Evolutionary conservation across 306 rosid genomes (phyloP), one percentile per base, ranked within the genome.

Genomic region (Cucumis melo): DNA sequence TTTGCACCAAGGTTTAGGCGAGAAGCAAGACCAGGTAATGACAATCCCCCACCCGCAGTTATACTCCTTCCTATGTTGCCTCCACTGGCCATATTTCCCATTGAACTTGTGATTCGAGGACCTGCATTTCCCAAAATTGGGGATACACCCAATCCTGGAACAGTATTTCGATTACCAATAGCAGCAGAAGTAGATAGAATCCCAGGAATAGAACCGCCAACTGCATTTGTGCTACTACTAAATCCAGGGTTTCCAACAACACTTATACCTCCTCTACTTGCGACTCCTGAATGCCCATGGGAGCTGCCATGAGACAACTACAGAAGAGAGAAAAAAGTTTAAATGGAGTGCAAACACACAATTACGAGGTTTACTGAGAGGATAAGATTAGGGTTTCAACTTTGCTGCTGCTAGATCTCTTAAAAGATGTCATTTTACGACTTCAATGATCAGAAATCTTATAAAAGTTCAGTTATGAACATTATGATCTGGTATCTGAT

Each of bases 141-240:
- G 85, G 94, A 88, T 72, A 89, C 92, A 32, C 99, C 97, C 86
- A 90, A 89, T 77, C 97, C 96, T 84, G 96, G 92, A 84, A 90
- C 97, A 86, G 92, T 86, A 90, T 85, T 95, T 78, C 93, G 83
- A 84, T 89, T 92, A 85, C 98, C 96, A 86, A 91, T 87, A 82
- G 91, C 91, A 86, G 86, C 96, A 81, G 97, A 92, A 72, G 95
- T 87, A 81, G 96, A 88, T 82, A 92, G 89, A 92, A 92, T 87
- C 86, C 99, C 97, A 82, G 99, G 97, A 84, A 94, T 88, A 82
- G 99, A 90, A 84, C 96, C 90, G 53, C 97, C 93, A 82, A 95
- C 88, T 83, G 92, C 97, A 88, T 92, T 95, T 87, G 97, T 79
- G 90, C 87, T 83, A 87, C 87, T 92, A 88, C 87, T 89, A 88